phyloP scores from a whole-genome alignment of 345 rosid genomes.

The Gossypium thurberi region DNA sequence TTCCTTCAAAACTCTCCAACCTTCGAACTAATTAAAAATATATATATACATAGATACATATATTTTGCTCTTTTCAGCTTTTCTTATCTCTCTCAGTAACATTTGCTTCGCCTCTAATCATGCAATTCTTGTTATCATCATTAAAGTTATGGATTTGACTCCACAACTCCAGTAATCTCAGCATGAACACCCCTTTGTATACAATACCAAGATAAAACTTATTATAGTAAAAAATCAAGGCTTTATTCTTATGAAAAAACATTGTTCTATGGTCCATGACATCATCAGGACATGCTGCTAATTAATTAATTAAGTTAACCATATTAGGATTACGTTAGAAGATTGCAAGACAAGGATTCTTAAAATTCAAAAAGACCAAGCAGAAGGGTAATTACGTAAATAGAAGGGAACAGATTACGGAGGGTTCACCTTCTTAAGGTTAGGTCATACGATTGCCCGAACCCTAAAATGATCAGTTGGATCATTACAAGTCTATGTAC shows the following conservation, averaged over 20 bases:
- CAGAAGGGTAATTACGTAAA: conserved; percentile 30
- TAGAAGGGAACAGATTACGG: not conserved
- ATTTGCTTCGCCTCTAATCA: conserved; percentile 11
- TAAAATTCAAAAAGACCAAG: not conserved
- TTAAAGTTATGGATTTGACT: conserved; percentile 11
- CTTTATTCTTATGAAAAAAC: not conserved
- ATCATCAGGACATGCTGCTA: too few species aligned
- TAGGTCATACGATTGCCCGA: conserved; percentile 57
- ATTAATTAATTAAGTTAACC: not conserved
- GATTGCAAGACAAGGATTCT: not conserved
- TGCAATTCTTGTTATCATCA: not conserved
- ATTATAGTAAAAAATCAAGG: not conserved
- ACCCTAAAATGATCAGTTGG: conserved; percentile 40
- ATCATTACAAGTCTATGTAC: conserved; percentile 21
- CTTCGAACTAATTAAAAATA: not conserved
- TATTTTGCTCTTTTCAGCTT: not conserved
- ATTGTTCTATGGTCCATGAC: too few species aligned
- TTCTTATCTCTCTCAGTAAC: not conserved
- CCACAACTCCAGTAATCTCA: conserved; percentile 1
- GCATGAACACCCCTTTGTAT: not conserved
- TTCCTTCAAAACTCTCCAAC: not conserved
- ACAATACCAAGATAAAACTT: not conserved
- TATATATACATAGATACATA: not conserved
- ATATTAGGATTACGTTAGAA: not conserved
- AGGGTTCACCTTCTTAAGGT: conserved; percentile 49